Evolutionary conservation across 2,329 filamentous ascomycete genomes (phyloP).

Genomic region (Alternaria triticimaculans): DNA sequence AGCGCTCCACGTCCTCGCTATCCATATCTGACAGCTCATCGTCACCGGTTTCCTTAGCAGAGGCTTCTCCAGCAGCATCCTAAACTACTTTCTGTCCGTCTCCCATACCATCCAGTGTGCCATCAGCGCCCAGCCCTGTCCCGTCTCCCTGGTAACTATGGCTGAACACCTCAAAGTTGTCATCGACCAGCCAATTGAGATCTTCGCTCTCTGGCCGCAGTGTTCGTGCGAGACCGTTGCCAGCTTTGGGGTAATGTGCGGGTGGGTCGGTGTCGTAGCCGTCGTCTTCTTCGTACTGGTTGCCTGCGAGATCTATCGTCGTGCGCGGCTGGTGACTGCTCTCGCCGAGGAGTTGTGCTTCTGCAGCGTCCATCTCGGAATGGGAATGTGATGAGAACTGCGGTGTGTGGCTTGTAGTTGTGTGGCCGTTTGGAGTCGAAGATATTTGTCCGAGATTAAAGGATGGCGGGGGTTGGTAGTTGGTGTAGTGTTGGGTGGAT

Average conservation of each 20-base stretch:
- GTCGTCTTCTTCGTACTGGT: constrained; percentile 53
- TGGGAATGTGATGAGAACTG: constrained; percentile 27
- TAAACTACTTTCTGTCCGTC: constrained; percentile 24
- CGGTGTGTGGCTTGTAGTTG: constrained; percentile 25
- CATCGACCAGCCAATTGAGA: constrained; percentile 67
- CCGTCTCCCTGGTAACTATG: constrained; percentile 53
- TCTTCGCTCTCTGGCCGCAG: constrained; percentile 65
- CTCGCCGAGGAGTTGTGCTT: constrained; percentile 44
- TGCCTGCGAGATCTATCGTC: constrained; percentile 29
- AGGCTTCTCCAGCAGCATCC: neutral
- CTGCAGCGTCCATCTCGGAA: constrained; percentile 38
- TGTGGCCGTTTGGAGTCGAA: constrained; percentile 42
- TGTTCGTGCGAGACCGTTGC: constrained; percentile 63
- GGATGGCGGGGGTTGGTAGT: constrained; percentile 19
- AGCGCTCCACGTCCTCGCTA: neutral
- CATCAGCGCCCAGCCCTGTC: constrained; percentile 40
- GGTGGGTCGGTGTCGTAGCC: constrained; percentile 61
- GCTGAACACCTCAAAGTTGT: constrained; percentile 64
- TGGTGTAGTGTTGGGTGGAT: constrained; percentile 7
- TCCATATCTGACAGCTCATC: constrained; percentile 9
- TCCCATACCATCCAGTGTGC: constrained; percentile 23
- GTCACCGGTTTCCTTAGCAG: neutral
- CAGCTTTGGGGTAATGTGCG: constrained; percentile 67
- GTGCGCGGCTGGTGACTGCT: constrained; percentile 21
- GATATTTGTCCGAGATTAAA: constrained; percentile 11